Conservation (phyloP, 495 filamentous ascomycete species). For the Penicillium argentinense region DNA sequence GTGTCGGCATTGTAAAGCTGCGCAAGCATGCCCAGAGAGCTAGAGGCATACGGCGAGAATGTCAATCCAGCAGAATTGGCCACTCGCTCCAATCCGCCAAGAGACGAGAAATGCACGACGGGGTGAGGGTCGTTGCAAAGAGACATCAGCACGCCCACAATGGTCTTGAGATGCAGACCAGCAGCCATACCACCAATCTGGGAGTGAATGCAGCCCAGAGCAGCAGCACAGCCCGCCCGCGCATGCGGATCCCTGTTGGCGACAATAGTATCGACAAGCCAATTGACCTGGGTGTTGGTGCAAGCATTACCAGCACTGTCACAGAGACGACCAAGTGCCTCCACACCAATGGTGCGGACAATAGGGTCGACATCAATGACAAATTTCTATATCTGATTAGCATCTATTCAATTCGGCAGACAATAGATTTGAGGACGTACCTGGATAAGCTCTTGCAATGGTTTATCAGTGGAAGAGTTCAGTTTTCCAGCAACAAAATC, state of each 20-base stretch:
- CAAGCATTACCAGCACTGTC: slow-evolving; percentile 84
- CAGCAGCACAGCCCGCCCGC: slow-evolving; percentile 90
- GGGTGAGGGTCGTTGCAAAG: slow-evolving; percentile 95
- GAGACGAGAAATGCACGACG: slow-evolving; percentile 91
- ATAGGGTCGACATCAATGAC: slow-evolving; percentile 80
- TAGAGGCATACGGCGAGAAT: slow-evolving; percentile 85
- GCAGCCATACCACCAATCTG: slow-evolving; percentile 98
- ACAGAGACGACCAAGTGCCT: slow-evolving; percentile 87
- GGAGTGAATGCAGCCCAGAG: slow-evolving; percentile 88
- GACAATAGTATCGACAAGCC: slow-evolving; percentile 91
- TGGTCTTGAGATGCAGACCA: slow-evolving; percentile 94
- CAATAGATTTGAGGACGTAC: slow-evolving; percentile 31
- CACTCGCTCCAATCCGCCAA: slow-evolving; percentile 83
- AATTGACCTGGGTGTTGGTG: slow-evolving; percentile 85
- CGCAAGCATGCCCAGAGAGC: slow-evolving; percentile 87
- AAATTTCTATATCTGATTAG: slow-evolving; percentile 54
- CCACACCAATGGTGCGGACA: slow-evolving; percentile 80
- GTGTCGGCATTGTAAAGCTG: slow-evolving; percentile 89
- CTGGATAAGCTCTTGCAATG: slow-evolving; percentile 79
- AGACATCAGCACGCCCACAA: slow-evolving; percentile 92
- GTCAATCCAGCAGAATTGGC: slow-evolving; percentile 91
- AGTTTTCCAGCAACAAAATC: slow-evolving; percentile 71
- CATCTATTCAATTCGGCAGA: background rate
- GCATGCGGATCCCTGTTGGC: slow-evolving; percentile 89
- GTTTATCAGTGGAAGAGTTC: slow-evolving; percentile 76